Conservation (phyloP, 495 filamentous ascomycete genomes). For the Tricharina praecox region DNA sequence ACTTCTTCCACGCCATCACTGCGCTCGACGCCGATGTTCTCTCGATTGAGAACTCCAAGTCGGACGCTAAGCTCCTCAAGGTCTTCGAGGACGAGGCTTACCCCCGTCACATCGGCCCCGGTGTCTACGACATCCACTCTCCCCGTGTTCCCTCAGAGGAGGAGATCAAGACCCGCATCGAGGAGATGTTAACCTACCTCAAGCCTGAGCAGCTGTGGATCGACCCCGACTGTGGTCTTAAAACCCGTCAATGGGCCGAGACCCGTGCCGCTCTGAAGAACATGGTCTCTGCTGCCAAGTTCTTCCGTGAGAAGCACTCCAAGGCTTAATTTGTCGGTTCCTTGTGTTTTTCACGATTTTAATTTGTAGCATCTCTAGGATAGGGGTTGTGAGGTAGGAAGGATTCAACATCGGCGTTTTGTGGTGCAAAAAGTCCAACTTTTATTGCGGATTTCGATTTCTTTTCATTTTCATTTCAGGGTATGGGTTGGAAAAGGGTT, state of each 20-base stretch:
- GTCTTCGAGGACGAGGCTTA: slow-evolving; percentile 95
- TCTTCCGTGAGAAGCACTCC: slow-evolving; percentile 74
- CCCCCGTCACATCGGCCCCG: slow-evolving; percentile 91
- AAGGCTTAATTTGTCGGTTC: slow-evolving; percentile 32
- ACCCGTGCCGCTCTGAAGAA: slow-evolving; percentile 81
- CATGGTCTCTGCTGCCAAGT: slow-evolving; percentile 93
- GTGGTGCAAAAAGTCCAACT: slow-evolving; percentile 5
- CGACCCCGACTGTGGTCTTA: slow-evolving; percentile 96
- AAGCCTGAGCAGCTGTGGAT: slow-evolving; percentile 93
- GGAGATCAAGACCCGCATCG: slow-evolving; percentile 92
- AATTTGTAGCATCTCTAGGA: slow-evolving; percentile 7
- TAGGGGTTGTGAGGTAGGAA: too few relatives aligned
- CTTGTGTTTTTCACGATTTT: slow-evolving; percentile 35
- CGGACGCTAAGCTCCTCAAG: slow-evolving; percentile 93
- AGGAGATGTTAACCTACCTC: slow-evolving; percentile 92
- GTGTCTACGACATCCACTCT: slow-evolving; percentile 99
- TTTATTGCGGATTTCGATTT: not conserved
- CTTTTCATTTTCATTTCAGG: slow-evolving; percentile 1
- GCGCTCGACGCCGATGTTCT: slow-evolving; percentile 95
- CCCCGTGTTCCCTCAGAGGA: slow-evolving; percentile 86
- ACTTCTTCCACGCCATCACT: slow-evolving; percentile 99
- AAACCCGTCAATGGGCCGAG: slow-evolving; percentile 94
- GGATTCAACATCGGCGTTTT: slow-evolving; percentile 46
- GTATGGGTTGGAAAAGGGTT: not conserved
- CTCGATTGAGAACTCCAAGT: slow-evolving; percentile 99